Evolutionary conservation across 352 stramenopile species (phyloP), one percentile per base, ranked within the genome.

Genomic region (Pythium aphanidermatum): DNA sequence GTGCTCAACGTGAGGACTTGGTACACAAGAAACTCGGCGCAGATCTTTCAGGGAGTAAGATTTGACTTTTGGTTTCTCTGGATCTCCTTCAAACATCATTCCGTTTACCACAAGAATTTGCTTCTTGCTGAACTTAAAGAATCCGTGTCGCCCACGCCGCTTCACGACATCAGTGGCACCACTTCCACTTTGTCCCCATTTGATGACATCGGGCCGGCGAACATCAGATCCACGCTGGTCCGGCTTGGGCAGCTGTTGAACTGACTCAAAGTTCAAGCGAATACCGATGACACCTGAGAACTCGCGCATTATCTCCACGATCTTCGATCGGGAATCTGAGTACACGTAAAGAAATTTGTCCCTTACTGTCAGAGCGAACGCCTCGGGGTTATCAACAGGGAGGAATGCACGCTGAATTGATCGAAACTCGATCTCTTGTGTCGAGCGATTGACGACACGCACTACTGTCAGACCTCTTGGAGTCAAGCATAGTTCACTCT

Each of bases 331-430:
- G 27, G 84, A 70, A 24, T 86, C 76, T 0, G 74, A 86, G 43
- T 89, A 89, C 12, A 92, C 46, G 38, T 86, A 89, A 40, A 80
- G 74, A 28, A 80, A 24, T 39, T 86, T 86, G n/a, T 65, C 67
- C 39, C 77, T 76, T 12, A 77, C 38, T 1, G 55, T 73, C 9
- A 92, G 38, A 0, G 79, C 65, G n/a, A 92, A 73, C 21, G 69
- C 67, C 33, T 89, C 78, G 19, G 63, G 68, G 16, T 70, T 77
- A 17, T 60, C 36, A 2, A 46, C 62, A 1, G 74, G 70, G 28
- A 72, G 41, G 14, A 55, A 67, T 21, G 89, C 56, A 24, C 69
- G 58, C 37, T 83, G 55, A 28, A 91, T 86, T 14, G 50, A 57
- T 6, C 74, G 65, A 28, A 75, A 92, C 41, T 89, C 76, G 38